phyloP scores from a whole-genome alignment of 768 basidiomycete genomes.

The Mycena latifolia region DNA sequence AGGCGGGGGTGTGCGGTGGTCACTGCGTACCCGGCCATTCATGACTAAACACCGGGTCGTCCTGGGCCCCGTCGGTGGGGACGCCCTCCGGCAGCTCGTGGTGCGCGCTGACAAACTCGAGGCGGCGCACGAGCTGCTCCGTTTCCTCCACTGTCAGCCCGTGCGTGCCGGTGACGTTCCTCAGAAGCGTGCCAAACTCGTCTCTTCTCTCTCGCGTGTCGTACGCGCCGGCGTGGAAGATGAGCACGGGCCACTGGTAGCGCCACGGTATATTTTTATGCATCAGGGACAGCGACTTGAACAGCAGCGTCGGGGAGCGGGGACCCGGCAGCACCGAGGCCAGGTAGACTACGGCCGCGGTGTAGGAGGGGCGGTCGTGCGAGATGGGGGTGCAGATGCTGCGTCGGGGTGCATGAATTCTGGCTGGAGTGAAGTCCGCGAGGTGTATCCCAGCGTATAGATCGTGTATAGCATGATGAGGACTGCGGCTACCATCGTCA shows the following conservation, averaged over 20 bases:
- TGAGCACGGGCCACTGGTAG: conserved; percentile 12
- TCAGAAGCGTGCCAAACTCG: conserved; percentile 7
- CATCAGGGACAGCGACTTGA: conserved; percentile 2
- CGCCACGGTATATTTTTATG: conserved; percentile 19
- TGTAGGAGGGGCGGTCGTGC: conserved; percentile 7
- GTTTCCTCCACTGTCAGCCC: background rate
- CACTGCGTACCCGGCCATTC: conserved; percentile 24
- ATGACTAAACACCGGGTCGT: conserved; percentile 8
- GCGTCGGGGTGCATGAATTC: too few relatives aligned
- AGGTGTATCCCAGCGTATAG: too few relatives aligned
- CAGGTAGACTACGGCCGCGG: conserved; percentile 11
- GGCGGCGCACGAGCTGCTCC: conserved; percentile 2
- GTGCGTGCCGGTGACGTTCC: background rate
- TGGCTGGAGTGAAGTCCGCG: too few relatives aligned
- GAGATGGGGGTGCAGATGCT: too few relatives aligned
- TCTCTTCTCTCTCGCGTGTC: background rate
- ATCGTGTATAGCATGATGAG: too few relatives aligned
- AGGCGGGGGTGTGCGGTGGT: too few relatives aligned
- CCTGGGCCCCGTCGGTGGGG: background rate
- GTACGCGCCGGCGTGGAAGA: conserved; percentile 17
- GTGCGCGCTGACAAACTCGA: conserved; percentile 5
- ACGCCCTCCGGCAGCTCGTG: conserved; percentile 20
- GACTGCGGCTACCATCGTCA: too few relatives aligned
- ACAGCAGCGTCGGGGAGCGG: background rate
- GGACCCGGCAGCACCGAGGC: background rate